Conservation (phyloP, 2,329 filamentous ascomycete species). For the Paracoccidioides brasiliensis region DNA sequence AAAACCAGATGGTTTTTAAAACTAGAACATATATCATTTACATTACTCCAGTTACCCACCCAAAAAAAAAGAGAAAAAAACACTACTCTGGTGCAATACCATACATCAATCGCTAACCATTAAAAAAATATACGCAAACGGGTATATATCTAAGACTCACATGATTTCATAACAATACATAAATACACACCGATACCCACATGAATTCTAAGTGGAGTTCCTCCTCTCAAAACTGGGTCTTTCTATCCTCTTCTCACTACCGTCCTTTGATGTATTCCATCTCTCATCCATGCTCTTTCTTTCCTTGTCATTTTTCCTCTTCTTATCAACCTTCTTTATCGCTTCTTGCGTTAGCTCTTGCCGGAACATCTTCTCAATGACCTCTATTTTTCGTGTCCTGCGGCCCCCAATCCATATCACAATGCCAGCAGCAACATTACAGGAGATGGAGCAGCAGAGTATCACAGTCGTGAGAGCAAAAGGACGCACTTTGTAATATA, state of each 20-base stretch:
- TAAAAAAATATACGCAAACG: background rate
- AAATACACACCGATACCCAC: background rate
- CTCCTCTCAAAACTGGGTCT: background rate
- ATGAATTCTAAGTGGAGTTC: background rate
- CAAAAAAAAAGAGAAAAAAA: too few relatives aligned
- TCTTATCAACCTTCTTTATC: constrained; percentile 44
- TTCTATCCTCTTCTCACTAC: background rate
- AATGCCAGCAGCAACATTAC: constrained; percentile 64
- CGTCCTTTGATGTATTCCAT: background rate
- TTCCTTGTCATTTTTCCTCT: constrained; percentile 11
- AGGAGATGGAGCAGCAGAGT: constrained; percentile 63
- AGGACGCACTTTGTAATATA: constrained; percentile 55
- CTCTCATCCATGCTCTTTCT: background rate
- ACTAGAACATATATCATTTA: background rate
- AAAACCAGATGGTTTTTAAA: background rate
- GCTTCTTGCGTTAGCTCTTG: constrained; percentile 61
- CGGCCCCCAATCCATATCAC: constrained; percentile 65
- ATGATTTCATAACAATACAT: background rate
- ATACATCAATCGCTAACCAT: too few relatives aligned
- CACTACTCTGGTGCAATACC: too few relatives aligned
- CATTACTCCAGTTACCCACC: background rate
- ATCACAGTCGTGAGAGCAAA: constrained; percentile 68
- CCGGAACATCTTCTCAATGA: constrained; percentile 60
- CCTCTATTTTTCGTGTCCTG: constrained; percentile 71
- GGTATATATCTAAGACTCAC: background rate